Percentiles rank a stretch among this genome's conserved stretches.
Conservation (phyloP, 805 yeast species). For the Kluyveromyces wickerhamii region DNA sequence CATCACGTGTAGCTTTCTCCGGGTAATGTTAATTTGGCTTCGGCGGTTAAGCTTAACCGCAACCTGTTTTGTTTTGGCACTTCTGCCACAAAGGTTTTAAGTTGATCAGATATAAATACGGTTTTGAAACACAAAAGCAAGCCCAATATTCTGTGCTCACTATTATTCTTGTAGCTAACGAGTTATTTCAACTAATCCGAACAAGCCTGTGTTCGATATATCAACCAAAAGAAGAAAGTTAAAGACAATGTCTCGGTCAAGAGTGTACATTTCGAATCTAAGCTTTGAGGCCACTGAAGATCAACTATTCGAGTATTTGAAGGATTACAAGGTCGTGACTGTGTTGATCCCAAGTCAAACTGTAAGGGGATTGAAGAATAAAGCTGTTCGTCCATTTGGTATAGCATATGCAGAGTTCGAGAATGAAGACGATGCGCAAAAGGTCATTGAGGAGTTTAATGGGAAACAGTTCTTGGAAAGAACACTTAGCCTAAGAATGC, state of each 20-base stretch:
- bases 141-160: no score
- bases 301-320: constrained; percentile 40
- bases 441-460: constrained; percentile 56
- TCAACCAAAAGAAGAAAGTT: no score
- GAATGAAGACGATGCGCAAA: constrained; percentile 50
- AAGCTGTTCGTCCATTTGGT: constrained; percentile 45
- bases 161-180: no score
- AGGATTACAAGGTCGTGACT: constrained; percentile 34
- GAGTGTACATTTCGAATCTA: constrained; percentile 50
- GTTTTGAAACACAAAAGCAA: no score
- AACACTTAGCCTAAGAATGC: constrained; percentile 27
- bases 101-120: no score
- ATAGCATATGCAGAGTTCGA: constrained; percentile 80
- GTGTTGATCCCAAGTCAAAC: constrained; percentile 51
- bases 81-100: no score
- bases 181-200: no score
- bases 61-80: no score
- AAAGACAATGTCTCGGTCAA: constrained; percentile 11
- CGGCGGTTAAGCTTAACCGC: no score
- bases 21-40: no score
- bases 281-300: constrained; percentile 45
- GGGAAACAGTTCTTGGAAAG: constrained; percentile 48
- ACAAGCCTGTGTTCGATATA: no score
- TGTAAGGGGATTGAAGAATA: constrained; percentile 36
- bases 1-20: no score